Conservation (phyloP, 2,329 filamentous ascomycete genomes). For the Tolypocladium ophioglossoides region DNA sequence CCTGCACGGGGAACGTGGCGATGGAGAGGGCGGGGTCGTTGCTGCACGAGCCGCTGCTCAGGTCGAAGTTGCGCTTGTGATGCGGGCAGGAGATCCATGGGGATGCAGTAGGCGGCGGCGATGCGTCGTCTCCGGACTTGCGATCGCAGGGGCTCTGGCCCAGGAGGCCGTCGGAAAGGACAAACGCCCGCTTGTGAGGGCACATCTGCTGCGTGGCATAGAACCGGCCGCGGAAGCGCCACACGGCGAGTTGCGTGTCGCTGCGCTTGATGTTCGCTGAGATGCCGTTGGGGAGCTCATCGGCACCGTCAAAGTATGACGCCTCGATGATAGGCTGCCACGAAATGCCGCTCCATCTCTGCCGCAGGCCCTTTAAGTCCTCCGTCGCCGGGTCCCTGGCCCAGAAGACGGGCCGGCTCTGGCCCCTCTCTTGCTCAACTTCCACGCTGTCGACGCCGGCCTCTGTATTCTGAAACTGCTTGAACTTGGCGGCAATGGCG, state of each 20-base stretch:
- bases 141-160: slow-evolving; percentile 45
- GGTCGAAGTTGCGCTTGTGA: slow-evolving; percentile 83
- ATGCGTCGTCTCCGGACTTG: slow-evolving; percentile 18
- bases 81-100: slow-evolving; percentile 83
- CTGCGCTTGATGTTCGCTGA: slow-evolving; percentile 73
- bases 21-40: slow-evolving; percentile 70
- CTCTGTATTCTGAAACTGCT: slow-evolving; percentile 73
- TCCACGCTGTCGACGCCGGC: slow-evolving; percentile 64
- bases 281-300: slow-evolving; percentile 59
- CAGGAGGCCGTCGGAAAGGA: slow-evolving; percentile 76
- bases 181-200: slow-evolving; percentile 81
- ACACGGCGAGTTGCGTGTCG: slow-evolving; percentile 81
- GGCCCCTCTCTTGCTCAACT: slow-evolving; percentile 58
- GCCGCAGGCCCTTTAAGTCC: slow-evolving; percentile 59
- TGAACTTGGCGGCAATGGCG: slow-evolving; percentile 57
- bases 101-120: slow-evolving; percentile 11
- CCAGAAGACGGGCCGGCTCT: slow-evolving; percentile 70
- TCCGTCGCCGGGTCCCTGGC: slow-evolving; percentile 53
- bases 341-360: slow-evolving; percentile 47
- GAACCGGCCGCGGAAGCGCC: slow-evolving; percentile 70
- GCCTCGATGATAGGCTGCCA: slow-evolving; percentile 76
- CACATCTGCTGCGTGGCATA: slow-evolving; percentile 93
- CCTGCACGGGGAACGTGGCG: slow-evolving; percentile 70
- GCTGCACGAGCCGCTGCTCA: slow-evolving; percentile 60
- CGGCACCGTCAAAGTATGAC: slow-evolving; percentile 53